Base-by-base conservation (phyloP, 2,329 filamentous ascomycete species). In the Trichophyton verrucosum region DNA sequence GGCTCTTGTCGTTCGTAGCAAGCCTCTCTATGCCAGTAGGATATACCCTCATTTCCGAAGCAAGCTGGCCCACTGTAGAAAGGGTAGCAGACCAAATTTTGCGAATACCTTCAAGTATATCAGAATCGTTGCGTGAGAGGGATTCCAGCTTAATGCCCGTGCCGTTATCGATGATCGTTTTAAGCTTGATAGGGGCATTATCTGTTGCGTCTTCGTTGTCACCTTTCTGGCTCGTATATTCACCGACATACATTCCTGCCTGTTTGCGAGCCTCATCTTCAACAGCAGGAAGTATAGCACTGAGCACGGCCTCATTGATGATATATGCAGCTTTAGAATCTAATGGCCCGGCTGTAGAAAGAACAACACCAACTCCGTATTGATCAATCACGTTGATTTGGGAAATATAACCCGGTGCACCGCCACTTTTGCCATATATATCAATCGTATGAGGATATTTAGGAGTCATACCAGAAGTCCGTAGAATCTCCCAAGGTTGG, bases 401-500 rank as follows among this genome's bases (percentile, higher is more conserved):
- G n/a, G 70, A 71, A 17, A 70, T 67, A 24, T 75, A 75, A 2
- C 66, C 68, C 15, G 67, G 64, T 0, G 73, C 71, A 2, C 70
- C 72, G 9, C 73, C 74, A 2, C 68, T 68, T 60, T 76, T 76
- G 1, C 66, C 69, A 38, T 71, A 71, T 1, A 75, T 62, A 13
- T 73, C 67, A 3, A 76, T 63, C 0, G 67, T 60, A 22, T 74
- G 73, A 0, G 70, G 67, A 46, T 74, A 64, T 0, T 65, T 38
- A 0, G 68, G 66, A 0, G 68, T 68, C 0, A 75, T 55, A 24
- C 67, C 63, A 0, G 65, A 15, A 0, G 68, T 65, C 1, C 70
- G 71, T 1, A 70, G 66, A 13, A 75, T 74, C 53, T 76, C 73
- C 74, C 73, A 75, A 0, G 74, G 72, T 65, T 70, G 68, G 2